Percentiles rank a stretch among this genome's conserved stretches.
Evolutionary conservation across 2,329 filamentous ascomycete species (phyloP).

Genomic region (Bipolaris bicolor): DNA sequence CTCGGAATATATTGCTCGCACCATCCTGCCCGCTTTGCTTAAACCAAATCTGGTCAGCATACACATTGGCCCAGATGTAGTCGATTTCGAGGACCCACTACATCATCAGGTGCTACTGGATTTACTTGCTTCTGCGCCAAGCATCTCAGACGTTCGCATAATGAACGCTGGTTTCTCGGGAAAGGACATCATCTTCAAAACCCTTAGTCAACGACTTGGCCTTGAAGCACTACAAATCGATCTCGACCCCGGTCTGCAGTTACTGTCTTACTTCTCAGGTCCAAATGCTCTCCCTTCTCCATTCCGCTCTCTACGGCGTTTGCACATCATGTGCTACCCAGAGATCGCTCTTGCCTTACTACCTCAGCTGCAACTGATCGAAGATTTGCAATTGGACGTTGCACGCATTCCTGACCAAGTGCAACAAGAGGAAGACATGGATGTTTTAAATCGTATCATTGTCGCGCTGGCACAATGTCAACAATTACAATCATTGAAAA

Average conservation of each 20-base stretch:
- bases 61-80: slow-evolving; percentile 32
- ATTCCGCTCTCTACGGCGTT: slow-evolving; percentile 31
- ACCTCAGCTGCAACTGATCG: slow-evolving; percentile 27
- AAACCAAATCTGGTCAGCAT: slow-evolving; percentile 31
- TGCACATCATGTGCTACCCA: slow-evolving; percentile 42
- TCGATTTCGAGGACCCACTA: slow-evolving; percentile 28
- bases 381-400: slow-evolving; percentile 40
- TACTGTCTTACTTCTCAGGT: slow-evolving; percentile 31
- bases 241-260: slow-evolving; percentile 36
- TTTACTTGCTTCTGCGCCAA: slow-evolving; percentile 27
- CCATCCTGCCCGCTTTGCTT: slow-evolving; percentile 33
- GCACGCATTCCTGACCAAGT: slow-evolving; percentile 31
- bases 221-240: slow-evolving; percentile 41
- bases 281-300: slow-evolving; percentile 20
- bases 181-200: slow-evolving; percentile 37
- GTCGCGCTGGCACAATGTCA: slow-evolving; percentile 24
- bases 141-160: slow-evolving; percentile 32
- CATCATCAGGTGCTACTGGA: slow-evolving; percentile 28
- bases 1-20: slow-evolving; percentile 29
- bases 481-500: slow-evolving; percentile 29
- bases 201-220: slow-evolving; percentile 30
- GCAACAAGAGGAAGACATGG: slow-evolving; percentile 23
- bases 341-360: slow-evolving; percentile 39
- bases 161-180: slow-evolving; percentile 31
- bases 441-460: slow-evolving; percentile 32